Evolutionary conservation across 2,329 filamentous ascomycete genomes (phyloP).

Genomic region (Zymoseptoria brevis): DNA sequence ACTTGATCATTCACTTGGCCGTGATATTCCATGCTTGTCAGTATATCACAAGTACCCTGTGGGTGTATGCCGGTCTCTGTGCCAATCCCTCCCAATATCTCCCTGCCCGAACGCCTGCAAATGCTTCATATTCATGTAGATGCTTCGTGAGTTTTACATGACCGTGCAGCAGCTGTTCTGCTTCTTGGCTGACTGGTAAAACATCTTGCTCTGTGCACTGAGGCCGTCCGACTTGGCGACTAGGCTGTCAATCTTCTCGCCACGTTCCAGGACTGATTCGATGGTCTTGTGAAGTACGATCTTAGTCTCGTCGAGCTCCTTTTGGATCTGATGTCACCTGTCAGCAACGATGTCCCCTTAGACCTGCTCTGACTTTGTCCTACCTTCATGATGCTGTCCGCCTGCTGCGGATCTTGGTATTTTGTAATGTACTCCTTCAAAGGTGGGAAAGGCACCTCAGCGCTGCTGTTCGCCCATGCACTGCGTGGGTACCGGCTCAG

Average conservation of each 20-base stretch:
- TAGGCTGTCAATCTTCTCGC: conserved; percentile 94
- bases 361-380: neutral
- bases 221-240: conserved; percentile 89
- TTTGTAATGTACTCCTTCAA: conserved; percentile 70
- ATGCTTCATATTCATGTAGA: conserved; percentile 3
- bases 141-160: conserved; percentile 35
- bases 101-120: conserved; percentile 4
- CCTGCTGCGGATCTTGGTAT: conserved; percentile 81
- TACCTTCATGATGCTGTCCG: conserved; percentile 64
- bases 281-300: conserved; percentile 96
- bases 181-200: conserved; percentile 68
- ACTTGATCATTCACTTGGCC: neutral
- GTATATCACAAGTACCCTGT: neutral
- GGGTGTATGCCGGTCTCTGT: neutral
- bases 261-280: conserved; percentile 76
- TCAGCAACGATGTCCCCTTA: conserved; percentile 36
- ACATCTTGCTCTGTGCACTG: conserved; percentile 93
- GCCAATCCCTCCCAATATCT: neutral
- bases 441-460: conserved; percentile 53
- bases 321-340: conserved; percentile 58
- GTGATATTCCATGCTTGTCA: neutral
- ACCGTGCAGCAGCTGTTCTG: conserved; percentile 53
- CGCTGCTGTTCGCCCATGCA: conserved; percentile 51
- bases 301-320: conserved; percentile 95
- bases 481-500: conserved; percentile 64